Evolutionary conservation across 306 rosid genomes (phyloP).

Genomic region (Amphicarpaea edgeworthii): DNA sequence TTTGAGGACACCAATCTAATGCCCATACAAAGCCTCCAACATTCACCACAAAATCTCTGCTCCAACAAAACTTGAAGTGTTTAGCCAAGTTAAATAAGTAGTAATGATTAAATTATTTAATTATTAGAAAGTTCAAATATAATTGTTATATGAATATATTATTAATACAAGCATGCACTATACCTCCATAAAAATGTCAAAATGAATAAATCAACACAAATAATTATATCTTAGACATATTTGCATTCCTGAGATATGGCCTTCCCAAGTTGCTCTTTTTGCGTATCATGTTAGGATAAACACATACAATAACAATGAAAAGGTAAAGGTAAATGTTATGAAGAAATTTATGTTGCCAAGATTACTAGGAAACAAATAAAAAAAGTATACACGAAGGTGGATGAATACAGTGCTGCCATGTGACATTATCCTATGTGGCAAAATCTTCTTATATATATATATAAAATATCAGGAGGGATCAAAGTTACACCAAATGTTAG

Average conservation of each 20-base stretch:
- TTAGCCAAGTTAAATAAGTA: conserved; percentile 39
- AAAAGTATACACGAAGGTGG: no score
- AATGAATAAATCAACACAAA: conserved; percentile 36
- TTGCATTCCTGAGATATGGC: conserved; percentile 58
- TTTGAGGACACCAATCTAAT: conserved; percentile 92
- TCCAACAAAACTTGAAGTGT: conserved; percentile 52
- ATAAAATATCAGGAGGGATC: no score
- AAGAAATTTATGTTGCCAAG: not conserved
- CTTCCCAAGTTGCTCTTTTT: conserved; percentile 49
- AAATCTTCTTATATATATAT: no score
- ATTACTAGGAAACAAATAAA: conserved; percentile 26
- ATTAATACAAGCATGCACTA: conserved; percentile 23
- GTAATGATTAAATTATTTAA: conserved; percentile 1
- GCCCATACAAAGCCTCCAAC: conserved; percentile 96
- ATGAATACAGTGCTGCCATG: no score
- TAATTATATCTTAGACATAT: conserved; percentile 52
- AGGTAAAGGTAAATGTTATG: not conserved
- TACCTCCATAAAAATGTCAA: conserved; percentile 29
- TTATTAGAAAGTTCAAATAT: conserved; percentile 22
- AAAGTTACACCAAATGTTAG: no score
- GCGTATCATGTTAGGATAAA: conserved; percentile 43
- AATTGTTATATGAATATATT: not conserved
- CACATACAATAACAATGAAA: not conserved
- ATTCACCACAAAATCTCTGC: no score
- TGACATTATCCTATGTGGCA: no score